Conservation (phyloP, 2,329 filamentous ascomycete species). For the Monilinia vaccinii-corymbosi region DNA sequence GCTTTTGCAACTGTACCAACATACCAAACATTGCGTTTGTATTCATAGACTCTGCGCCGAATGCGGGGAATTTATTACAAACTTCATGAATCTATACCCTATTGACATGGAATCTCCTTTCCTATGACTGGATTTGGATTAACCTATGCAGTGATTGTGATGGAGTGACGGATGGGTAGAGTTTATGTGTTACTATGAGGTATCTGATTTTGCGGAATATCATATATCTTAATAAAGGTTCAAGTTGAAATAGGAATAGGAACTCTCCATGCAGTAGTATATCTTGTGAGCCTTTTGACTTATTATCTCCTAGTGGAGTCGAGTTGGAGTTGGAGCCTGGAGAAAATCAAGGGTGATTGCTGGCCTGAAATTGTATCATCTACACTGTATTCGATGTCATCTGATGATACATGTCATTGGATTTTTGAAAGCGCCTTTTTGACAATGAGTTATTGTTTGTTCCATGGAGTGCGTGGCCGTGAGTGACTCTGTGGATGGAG, state of each 20-base stretch:
- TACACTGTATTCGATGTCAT: no score
- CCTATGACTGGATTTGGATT: background rate
- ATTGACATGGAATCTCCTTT: background rate
- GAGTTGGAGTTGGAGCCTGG: no score
- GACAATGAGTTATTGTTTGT: no score
- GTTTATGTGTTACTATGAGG: no score
- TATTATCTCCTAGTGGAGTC: background rate
- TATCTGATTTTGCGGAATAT: background rate
- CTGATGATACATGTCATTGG: no score
- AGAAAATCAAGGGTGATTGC: no score
- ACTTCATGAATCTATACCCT: constrained; percentile 4
- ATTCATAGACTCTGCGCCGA: constrained; percentile 3
- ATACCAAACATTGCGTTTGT: constrained; percentile 5
- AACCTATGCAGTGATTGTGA: background rate
- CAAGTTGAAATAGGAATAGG: background rate
- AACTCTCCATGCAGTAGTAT: background rate
- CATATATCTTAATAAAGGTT: background rate
- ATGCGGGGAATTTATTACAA: background rate
- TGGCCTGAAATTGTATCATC: no score
- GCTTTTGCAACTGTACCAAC: constrained; percentile 7
- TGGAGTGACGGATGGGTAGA: background rate
- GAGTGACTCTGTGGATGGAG: no score
- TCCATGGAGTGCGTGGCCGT: no score
- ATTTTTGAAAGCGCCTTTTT: no score
- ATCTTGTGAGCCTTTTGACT: background rate